Evolutionary conservation across 495 filamentous ascomycete species (phyloP).

Genomic region (Elasticomyces elasticus): DNA sequence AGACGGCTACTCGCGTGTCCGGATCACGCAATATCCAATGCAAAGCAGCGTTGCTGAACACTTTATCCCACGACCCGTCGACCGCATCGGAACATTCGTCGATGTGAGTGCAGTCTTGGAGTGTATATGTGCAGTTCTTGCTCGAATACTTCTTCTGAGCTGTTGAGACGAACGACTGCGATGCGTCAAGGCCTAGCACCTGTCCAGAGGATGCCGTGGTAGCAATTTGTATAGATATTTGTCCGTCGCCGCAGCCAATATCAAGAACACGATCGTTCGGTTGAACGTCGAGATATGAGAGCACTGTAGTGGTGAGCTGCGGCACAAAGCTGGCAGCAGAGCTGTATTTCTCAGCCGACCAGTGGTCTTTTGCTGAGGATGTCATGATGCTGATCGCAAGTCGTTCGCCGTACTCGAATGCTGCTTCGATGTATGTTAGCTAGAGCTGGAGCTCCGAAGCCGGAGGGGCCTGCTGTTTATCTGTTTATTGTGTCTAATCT

Average conservation of each 20-base stretch:
- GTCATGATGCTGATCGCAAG: no score
- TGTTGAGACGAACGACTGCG: slow-evolving; percentile 52
- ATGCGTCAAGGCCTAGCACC: slow-evolving; percentile 58
- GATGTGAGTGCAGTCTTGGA: slow-evolving; percentile 42
- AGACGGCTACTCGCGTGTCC: slow-evolving; percentile 28
- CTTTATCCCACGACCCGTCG: slow-evolving; percentile 44
- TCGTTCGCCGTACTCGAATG: background rate
- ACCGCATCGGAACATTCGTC: slow-evolving; percentile 20
- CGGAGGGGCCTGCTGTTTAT: background rate
- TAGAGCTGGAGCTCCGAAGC: slow-evolving; percentile 1
- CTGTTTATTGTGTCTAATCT: background rate
- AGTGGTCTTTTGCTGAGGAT: slow-evolving; percentile 14
- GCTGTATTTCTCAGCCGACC: slow-evolving; percentile 38
- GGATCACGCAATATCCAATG: slow-evolving; percentile 62
- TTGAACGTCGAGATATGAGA: slow-evolving; percentile 53
- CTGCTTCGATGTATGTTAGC: background rate
- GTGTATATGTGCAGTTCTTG: slow-evolving; percentile 30
- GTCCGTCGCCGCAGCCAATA: slow-evolving; percentile 66
- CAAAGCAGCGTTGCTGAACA: slow-evolving; percentile 70
- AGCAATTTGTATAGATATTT: slow-evolving; percentile 50
- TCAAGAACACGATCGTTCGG: slow-evolving; percentile 55
- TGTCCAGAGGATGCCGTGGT: slow-evolving; percentile 29
- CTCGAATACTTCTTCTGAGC: slow-evolving; percentile 36
- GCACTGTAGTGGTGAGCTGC: slow-evolving; percentile 53
- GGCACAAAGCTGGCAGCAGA: slow-evolving; percentile 64